These are phyloP conservation scores for Comarum palustre DNA, from an alignment of 306 rosid genomes.

Conservation along the genomic window DNA sequence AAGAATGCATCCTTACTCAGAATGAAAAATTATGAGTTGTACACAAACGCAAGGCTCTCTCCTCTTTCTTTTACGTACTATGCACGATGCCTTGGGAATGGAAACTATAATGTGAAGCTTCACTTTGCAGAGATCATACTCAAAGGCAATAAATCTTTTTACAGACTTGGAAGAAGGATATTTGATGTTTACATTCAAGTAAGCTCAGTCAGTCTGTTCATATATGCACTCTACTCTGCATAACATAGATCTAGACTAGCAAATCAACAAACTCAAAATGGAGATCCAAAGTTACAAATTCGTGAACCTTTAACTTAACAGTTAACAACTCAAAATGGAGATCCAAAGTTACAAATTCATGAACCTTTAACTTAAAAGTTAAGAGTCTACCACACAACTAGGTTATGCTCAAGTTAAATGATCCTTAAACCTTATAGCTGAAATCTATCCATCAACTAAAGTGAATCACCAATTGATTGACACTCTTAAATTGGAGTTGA, in stretches of 20 bases:
- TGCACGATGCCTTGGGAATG: slow-evolving; percentile 51
- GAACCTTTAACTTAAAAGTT: no score
- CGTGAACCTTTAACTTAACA: no score
- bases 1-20: slow-evolving; percentile 19
- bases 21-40: slow-evolving; percentile 35
- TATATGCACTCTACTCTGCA: background rate
- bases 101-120: slow-evolving; percentile 45
- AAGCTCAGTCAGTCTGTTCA: background rate
- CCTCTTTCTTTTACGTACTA: slow-evolving; percentile 17
- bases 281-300: no score
- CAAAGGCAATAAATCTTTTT: slow-evolving; percentile 39
- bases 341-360: no score
- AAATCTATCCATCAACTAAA: no score
- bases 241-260: background rate
- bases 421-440: no score
- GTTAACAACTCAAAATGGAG: no score
- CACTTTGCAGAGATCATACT: slow-evolving; percentile 54
- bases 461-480: no score
- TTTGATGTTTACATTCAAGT: slow-evolving; percentile 69
- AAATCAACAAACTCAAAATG: no score
- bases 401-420: no score
- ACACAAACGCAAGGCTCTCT: slow-evolving; percentile 44
- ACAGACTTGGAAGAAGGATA: slow-evolving; percentile 50
- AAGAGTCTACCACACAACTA: no score
- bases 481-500: no score